Conservation (phyloP, 2,329 filamentous ascomycete species). For the Claviceps monticola region DNA sequence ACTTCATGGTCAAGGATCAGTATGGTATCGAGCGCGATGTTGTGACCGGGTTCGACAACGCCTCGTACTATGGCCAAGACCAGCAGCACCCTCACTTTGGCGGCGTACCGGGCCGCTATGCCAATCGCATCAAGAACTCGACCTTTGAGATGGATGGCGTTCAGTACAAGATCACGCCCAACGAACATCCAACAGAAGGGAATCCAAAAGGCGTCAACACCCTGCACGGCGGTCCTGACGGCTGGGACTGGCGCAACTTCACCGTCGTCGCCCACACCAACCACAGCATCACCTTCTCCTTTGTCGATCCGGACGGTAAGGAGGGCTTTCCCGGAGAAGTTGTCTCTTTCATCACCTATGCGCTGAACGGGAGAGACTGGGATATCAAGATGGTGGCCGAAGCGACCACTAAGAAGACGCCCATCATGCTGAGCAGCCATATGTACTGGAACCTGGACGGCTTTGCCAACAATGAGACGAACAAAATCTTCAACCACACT, state of each 20-base stretch:
- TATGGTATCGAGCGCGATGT: constrained; percentile 56
- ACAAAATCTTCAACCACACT: constrained; percentile 53
- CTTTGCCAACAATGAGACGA: constrained; percentile 59
- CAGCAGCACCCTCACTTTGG: constrained; percentile 57
- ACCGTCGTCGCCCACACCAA: constrained; percentile 55
- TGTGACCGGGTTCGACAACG: constrained; percentile 64
- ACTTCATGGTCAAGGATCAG: constrained; percentile 56
- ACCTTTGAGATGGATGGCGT: constrained; percentile 54
- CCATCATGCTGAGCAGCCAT: constrained; percentile 65
- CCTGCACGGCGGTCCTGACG: constrained; percentile 55
- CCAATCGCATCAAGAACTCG: constrained; percentile 69
- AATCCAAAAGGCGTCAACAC: constrained; percentile 45
- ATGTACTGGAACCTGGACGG: constrained; percentile 77
- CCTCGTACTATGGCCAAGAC: constrained; percentile 53
- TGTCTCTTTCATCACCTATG: constrained; percentile 60
- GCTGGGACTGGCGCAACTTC: constrained; percentile 70
- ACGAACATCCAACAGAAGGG: constrained; percentile 43
- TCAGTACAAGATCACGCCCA: constrained; percentile 44
- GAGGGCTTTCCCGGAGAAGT: constrained; percentile 72
- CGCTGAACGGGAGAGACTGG: constrained; percentile 51
- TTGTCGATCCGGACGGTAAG: constrained; percentile 59
- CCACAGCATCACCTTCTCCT: constrained; percentile 59
- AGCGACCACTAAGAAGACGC: constrained; percentile 60
- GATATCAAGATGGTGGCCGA: constrained; percentile 59
- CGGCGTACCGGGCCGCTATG: constrained; percentile 61